Base-by-base conservation (phyloP, 805 yeast genomes). In the Scheffersomyces amazonensis region DNA sequence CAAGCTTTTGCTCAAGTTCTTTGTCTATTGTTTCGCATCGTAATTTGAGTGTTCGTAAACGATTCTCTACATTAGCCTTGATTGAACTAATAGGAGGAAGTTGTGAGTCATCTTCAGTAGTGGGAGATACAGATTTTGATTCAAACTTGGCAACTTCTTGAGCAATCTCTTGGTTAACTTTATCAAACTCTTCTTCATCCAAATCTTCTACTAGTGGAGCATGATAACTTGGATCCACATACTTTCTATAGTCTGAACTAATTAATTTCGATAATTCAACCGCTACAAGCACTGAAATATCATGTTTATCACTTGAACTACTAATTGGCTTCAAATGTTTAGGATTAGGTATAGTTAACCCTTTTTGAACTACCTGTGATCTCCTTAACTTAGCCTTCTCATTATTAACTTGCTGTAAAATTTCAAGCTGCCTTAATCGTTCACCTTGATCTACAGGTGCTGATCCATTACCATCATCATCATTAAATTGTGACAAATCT, bases 291-390 rank as follows among this genome's bases (percentile, higher is more conserved):
- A 22, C 38, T 44, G 7, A 44, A 23, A 5, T 27, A 24, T 9
- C 31, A 4, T 5, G 12, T 13, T 15, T 11, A 27, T 15, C 30
- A 5, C 15, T 10, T 13, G 5, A 11, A 9, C 6, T 5, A 7
- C 12, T n/a, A 15, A 39, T 16, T 27, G n/a, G 11, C 3, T 19
- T 11, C 9, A 40, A 8, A n/a, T 27, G 36, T n/a, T 11, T 34
- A 1, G 60, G 63, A 32, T 61, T 34, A 1, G 79, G 80, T 11
- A 74, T 60, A 0, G 66, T 62, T 7, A 80, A 59, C 0, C 65
- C 73, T 35, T 56, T 53, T 48, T 73, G 77, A 1, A 76, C 55
- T 1, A 64, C 80, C 40, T 62, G 69, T 0, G 83, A 73, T 34
- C 78, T 49, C 28, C 78, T 54, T 6, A 61, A 46, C 24, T 52